phyloP scores from a whole-genome alignment of 306 rosid species.

The Dalbergia oliveri region DNA sequence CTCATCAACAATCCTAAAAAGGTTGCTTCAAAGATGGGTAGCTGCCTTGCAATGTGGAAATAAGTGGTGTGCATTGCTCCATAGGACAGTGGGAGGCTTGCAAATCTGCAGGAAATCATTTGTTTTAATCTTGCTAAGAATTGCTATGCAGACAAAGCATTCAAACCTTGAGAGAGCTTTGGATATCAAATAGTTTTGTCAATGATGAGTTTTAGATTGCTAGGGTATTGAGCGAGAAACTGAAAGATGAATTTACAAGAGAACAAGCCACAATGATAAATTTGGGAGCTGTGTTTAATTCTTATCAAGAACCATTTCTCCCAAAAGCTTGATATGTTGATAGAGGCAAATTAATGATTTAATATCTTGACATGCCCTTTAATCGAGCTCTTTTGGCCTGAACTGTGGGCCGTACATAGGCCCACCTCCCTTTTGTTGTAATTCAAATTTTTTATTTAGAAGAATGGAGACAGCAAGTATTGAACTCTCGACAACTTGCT shows the following conservation, averaged over 20 bases:
- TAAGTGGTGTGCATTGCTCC: constrained; percentile 1
- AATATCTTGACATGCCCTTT: too few relatives aligned
- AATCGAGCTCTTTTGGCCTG: neutral
- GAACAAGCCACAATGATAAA: constrained; percentile 23
- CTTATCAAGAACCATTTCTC: too few relatives aligned
- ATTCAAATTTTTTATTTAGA: neutral
- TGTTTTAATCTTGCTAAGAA: neutral
- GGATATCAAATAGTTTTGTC: neutral
- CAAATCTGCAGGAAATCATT: constrained; percentile 22
- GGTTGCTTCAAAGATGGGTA: constrained; percentile 16
- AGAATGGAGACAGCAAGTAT: neutral
- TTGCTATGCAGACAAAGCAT: too few relatives aligned
- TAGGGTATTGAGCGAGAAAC: constrained; percentile 15
- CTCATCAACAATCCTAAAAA: neutral
- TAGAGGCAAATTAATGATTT: too few relatives aligned
- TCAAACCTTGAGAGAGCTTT: neutral
- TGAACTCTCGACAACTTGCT: neutral
- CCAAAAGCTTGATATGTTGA: too few relatives aligned
- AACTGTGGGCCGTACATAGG: neutral
- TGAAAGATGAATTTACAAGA: neutral
- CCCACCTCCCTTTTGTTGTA: neutral
- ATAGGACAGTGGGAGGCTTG: constrained; percentile 18
- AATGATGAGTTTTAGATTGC: neutral
- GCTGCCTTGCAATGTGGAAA: neutral
- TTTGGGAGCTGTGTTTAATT: too few relatives aligned